These are phyloP conservation scores for Phytophthora meadii DNA, from an alignment of 352 stramenopile genomes.

Conservation along the genomic window DNA sequence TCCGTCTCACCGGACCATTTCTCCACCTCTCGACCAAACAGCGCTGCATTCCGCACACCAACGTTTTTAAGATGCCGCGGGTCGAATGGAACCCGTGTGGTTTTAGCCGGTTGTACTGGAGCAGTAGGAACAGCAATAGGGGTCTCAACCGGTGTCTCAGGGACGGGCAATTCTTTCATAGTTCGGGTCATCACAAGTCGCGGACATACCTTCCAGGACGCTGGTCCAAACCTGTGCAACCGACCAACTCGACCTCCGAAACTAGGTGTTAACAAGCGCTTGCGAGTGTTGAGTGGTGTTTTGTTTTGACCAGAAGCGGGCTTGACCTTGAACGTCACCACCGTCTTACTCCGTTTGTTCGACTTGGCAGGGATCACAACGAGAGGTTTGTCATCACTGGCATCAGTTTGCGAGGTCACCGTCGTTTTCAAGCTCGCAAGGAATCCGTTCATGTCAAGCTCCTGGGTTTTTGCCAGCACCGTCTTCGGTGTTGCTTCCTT, in stretches of 20 bases:
- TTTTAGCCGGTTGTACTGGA: constrained; percentile 7
- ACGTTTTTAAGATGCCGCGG: constrained; percentile 61
- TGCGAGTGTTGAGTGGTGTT: constrained; percentile 9
- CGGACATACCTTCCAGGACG: constrained; percentile 30
- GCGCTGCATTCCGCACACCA: constrained; percentile 62
- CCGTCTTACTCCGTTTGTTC: constrained; percentile 33
- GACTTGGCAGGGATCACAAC: constrained; percentile 18
- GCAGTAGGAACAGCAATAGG: not conserved
- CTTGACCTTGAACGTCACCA: constrained; percentile 50
- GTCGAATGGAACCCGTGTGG: constrained; percentile 54
- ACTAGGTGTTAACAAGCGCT: constrained; percentile 32
- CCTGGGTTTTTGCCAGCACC: constrained; percentile 37
- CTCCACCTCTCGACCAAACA: constrained; percentile 74
- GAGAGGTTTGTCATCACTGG: constrained; percentile 19
- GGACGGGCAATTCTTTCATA: constrained; percentile 26
- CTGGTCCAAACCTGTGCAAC: constrained; percentile 37
- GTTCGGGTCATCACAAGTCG: constrained; percentile 40
- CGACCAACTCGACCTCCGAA: constrained; percentile 51
- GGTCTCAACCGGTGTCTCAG: not conserved
- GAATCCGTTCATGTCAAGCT: constrained; percentile 75
- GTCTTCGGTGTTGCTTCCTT: constrained; percentile 32
- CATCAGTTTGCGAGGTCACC: constrained; percentile 11
- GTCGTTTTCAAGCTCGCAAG: constrained; percentile 67
- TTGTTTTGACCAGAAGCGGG: constrained; percentile 3
- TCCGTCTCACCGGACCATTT: constrained; percentile 69